Base-by-base conservation (phyloP, 164 flowering plant species). In the Stephania cephalantha region DNA sequence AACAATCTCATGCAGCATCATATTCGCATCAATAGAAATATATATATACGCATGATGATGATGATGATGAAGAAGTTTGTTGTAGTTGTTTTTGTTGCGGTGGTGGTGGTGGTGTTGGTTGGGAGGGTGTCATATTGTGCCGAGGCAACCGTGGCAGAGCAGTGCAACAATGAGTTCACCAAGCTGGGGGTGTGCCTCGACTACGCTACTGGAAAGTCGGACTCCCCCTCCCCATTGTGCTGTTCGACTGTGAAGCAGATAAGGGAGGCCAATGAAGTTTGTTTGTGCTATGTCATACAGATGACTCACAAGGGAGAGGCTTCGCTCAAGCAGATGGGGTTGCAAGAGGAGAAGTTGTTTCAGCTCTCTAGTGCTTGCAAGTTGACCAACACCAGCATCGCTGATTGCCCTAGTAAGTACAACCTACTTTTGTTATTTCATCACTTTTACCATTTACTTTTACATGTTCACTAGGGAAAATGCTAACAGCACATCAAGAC, bases 361-460 rank as follows among this genome's bases (percentile, higher is more conserved):
- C 89, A 83, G 79, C 86, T 90, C 30, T 89, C 97, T 13, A 52
- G 84, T 69, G 90, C 81, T 22, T 91, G 95, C 84, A 79, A 80
- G 66, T 18, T 89, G 30, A 69, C 77, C 30, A 58, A 58, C 64
- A n/a, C 64, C 17, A 58, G 64, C 64, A 58, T 58, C 64, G n/a
- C 64, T 50, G 74, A 87, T 17, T 88, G 94, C 79, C 98, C 94
- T 4, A 84, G 98, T 91, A 75, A 82, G 80, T 9, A 50, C 73
- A 22, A 13, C n/a, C 46, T 18, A 44, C 0, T 12, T 53, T 53
- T 53, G 18, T 55, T 0, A 12, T n/a, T 55, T 55, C 1, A 55
- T 55, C 1, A 55, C 17, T 10, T 8, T 48, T 48, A 48, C 53
- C 8, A 48, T 2, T 1, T 12, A 48, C 8, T 8, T 48, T 8